Base-by-base conservation (phyloP, 2,329 filamentous ascomycete genomes). In the Aspergillus sp. region DNA sequence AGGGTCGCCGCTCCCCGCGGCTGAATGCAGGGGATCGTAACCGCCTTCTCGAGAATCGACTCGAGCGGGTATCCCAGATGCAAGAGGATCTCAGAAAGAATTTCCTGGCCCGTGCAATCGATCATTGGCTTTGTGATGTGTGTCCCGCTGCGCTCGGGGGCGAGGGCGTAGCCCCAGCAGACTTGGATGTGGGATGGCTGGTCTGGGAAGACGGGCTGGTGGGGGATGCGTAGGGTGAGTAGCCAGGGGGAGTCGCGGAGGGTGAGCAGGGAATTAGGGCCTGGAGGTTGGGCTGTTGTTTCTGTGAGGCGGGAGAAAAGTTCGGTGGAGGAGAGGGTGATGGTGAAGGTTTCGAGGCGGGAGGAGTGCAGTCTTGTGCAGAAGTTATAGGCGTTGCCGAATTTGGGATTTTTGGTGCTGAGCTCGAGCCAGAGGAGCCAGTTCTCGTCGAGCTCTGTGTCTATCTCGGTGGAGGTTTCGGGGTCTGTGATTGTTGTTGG, bases 381-480 rank as follows among this genome's bases (percentile, higher is more conserved):
- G 62, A 80, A 80, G 46, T 74, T 76, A 33, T 75, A 71, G 0
- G 77, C 74, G 47, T 74, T 72, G 27, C 76, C 75, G 56, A 78
- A 74, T 0, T 68, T 66, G 9, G 68, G 55, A 54, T 70, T 62
- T 55, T 74, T 74, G 11, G 70, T 71, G 1, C 72, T 69, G 9
- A 79, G 65, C n/a, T 73, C 69, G 3, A 70, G 61, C 77, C 77
- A 80, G 4, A 79, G 65, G 4, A 71, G 66, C 76, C 77, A 79
- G 12, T 74, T 73, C 19, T 74, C 74, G 47, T 76, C 74, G 0
- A 72, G 69, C 14, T 72, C 68, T 17, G 44, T 35, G 27, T 33
- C 45, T 4, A 11, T 21, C 14, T 46, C 9, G 9, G 11, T 21
- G 17, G 8, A 37, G 19, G 39, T 19, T 8, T 23, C 33, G 1